Evolutionary conservation across 1,284 basidiomycete genomes (phyloP), one percentile per base, ranked within the genome.

Genomic region (Neotropicomus parvogracilis): DNA sequence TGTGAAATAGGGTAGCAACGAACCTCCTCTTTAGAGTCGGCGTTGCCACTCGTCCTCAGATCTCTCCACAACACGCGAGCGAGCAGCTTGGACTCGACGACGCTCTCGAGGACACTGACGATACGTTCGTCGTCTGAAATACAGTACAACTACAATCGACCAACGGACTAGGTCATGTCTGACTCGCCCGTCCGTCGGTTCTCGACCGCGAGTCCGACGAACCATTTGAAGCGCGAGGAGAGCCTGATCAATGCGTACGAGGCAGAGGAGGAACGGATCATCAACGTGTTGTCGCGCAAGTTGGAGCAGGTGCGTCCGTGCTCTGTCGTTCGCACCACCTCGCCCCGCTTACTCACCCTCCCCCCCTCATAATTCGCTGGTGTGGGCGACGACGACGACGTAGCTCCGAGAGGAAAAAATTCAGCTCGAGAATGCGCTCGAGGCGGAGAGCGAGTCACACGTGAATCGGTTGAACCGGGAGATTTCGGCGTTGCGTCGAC

Each of bases 251-350:
- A 90, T 66, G 84, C 84, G 13, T 90, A 88, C 63, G 88, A 91
- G 58, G 89, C 88, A 6, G 88, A 91, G 67, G 88, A 91, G 65
- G 88, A 91, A 63, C 79, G 88, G 36, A 88, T 91, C 49, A 86
- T 88, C 52, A 90, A 90, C 56, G 74, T 85, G 10, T 70, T 89
- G 50, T 89, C 83, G 33, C 74, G 85, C 54, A 90, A 88, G 62
- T 72, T 89, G 48, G 88, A 90, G 70, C 77, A 85, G 81, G 88
- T 86, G 46, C 48, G 78, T 67, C 7, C 2, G 13, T 20, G 21
- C 12, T 10, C 5, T 13, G 6, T 20, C 13, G 10, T 4, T 6
- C 26, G 2, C 16, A n/a, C 29, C 8, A 27, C 6, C 19, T 19
- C 8, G 32, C 5, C 17, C 14, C 9, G 20, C n/a, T 2, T 8